A percentile compares a stretch with the other conserved stretches of the same genome.
Evolutionary conservation across 2,329 filamentous ascomycete species (phyloP).

Genomic region (Penicillium sp.): DNA sequence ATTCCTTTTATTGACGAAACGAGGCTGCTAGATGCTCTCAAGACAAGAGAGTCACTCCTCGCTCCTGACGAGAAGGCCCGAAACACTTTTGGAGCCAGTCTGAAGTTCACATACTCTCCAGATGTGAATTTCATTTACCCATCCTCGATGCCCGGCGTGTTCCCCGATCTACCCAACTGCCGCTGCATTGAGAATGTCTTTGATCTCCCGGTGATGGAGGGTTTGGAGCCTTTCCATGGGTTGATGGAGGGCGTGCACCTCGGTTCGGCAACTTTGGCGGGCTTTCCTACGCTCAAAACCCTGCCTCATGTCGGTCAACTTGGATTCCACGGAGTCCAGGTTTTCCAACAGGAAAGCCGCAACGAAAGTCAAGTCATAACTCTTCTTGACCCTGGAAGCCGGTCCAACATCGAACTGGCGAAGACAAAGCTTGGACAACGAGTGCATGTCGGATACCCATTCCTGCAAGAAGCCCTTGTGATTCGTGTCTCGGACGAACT

Average conservation of each 20-base stretch:
- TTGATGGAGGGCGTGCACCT: conserved; percentile 81
- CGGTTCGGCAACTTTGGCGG: conserved; percentile 78
- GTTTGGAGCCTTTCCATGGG: conserved; percentile 78
- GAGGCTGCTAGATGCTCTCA: conserved; percentile 81
- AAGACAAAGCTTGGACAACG: conserved; percentile 78
- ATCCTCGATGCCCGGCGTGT: conserved; percentile 82
- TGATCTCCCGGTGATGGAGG: conserved; percentile 88
- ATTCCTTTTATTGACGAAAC: conserved; percentile 98
- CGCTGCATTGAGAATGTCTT: conserved; percentile 95
- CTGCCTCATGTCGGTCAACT: conserved; percentile 78
- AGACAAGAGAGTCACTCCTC: conserved; percentile 74
- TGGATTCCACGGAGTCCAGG: conserved; percentile 84
- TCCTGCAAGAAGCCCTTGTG: conserved; percentile 90
- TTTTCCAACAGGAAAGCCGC: conserved; percentile 92
- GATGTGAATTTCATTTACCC: conserved; percentile 79
- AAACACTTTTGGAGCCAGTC: conserved; percentile 85
- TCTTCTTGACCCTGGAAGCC: conserved; percentile 69
- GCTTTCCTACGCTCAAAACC: conserved; percentile 87
- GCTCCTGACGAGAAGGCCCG: conserved; percentile 73
- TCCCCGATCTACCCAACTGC: conserved; percentile 83
- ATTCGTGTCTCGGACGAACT: conserved; percentile 87
- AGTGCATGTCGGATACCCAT: conserved; percentile 91
- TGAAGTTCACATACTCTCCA: conserved; percentile 87
- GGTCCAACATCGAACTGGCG: conserved; percentile 68
- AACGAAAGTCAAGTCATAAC: conserved; percentile 97